Base-by-base conservation (phyloP, 352 stramenopile species). In the Aphanomyces astaci region DNA sequence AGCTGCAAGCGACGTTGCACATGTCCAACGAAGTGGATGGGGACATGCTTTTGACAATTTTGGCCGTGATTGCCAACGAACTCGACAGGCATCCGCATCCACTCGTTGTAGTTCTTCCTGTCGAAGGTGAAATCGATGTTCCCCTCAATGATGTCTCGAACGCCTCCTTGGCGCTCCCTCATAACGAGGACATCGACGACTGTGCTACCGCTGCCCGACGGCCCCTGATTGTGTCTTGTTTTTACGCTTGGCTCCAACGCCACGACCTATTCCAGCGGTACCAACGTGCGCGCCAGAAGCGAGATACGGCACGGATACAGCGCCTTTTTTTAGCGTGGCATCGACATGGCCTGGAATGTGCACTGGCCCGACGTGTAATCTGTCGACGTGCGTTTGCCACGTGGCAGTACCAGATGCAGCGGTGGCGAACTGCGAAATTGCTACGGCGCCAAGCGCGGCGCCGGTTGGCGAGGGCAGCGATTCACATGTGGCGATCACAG, bases 1-100 rank as follows among this genome's bases (percentile, higher is more conserved):
- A 22, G n/a, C 30, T 59, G 22, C 51, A 59, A 39, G 25, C 15
- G 25, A 59, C 22, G 27, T 15, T 59, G 25, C 51, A 40, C 0
- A 19, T 40, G 25, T 39, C 51, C 22, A 59, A 59, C 51, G 51
- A 59, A 59, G 51, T 59, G 22, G 51, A 59, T n/a, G 30, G 51
- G 19, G 51, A 59, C 30, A 30, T 59, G 25, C 30, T 59, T 1
- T 25, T 59, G 25, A 15, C 51, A 32, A 19, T 19, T 0, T 19
- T 59, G 51, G n/a, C 51, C 19, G n/a, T 22, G 22, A 40, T 59
- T 39, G 51, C 51, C 30, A 32, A 40, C 24, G 51, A 32, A 11
- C 15, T 32, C 7, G 51, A 59, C 11, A 19, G n/a, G 36, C 36
- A 15, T 15, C 15, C 7, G 7, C 36, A 15, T 15, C 36, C 36